phyloP scores from a whole-genome alignment of 139 green algal genomes.

The Choricystis sp. region DNA sequence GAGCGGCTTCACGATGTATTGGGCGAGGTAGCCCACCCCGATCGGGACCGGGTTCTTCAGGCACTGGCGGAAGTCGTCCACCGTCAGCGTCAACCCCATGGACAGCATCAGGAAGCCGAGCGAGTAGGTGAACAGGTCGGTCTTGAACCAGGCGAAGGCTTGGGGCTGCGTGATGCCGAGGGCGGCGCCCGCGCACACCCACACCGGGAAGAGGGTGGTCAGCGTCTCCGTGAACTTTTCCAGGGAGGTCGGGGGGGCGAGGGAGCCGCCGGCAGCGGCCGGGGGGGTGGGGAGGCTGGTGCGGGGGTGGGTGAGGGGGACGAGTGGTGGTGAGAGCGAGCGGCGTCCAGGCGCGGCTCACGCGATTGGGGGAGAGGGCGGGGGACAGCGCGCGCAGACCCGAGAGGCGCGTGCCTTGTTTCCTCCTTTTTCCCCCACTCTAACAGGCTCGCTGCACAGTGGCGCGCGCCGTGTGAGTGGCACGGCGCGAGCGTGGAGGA shows the following conservation, averaged over 20 bases:
- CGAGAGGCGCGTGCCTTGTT: too few relatives aligned
- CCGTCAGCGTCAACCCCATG: conserved; percentile 69
- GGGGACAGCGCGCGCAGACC: too few relatives aligned
- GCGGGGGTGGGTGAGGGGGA: background rate
- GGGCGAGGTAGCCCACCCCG: conserved; percentile 39
- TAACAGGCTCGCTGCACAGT: too few relatives aligned
- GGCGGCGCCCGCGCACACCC: conserved; percentile 21
- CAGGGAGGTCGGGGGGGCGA: conserved; percentile 3
- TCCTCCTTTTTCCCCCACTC: too few relatives aligned
- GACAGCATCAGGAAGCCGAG: conserved; percentile 68
- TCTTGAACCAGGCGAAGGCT: conserved; percentile 32
- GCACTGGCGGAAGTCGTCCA: conserved; percentile 60
- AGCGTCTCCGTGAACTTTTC: conserved; percentile 35
- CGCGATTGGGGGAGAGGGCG: too few relatives aligned
- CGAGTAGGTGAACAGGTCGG: conserved; percentile 41
- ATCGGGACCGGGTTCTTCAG: conserved; percentile 45
- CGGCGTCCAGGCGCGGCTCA: too few relatives aligned
- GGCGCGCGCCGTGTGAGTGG: too few relatives aligned
- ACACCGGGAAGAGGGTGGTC: conserved; percentile 67
- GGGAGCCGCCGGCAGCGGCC: background rate
- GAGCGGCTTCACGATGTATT: conserved; percentile 55
- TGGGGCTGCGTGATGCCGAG: conserved; percentile 7
- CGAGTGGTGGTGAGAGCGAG: background rate
- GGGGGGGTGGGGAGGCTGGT: background rate
- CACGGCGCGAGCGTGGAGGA: too few relatives aligned